These are phyloP conservation scores for Thozetella sp. DNA, from an alignment of 495 filamentous ascomycete species.

Conservation along the genomic window DNA sequence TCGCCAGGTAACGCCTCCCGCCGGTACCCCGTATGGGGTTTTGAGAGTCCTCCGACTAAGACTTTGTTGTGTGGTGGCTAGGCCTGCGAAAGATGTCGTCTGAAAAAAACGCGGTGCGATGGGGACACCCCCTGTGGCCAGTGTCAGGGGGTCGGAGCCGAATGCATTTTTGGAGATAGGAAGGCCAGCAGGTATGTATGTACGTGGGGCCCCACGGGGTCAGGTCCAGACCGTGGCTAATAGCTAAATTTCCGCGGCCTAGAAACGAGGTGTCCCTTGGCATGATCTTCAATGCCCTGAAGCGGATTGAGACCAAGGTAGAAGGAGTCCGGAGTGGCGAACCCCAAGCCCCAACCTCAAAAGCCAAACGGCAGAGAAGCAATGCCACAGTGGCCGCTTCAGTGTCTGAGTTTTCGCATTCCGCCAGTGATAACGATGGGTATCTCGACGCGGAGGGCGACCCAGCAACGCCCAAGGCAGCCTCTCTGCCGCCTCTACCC, in stretches of 20 bases:
- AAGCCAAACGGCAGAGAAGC: neutral
- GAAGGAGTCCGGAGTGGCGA: neutral
- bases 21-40: neutral
- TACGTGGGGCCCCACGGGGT: neutral
- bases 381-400: too few species aligned
- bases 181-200: neutral
- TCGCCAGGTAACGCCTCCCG: neutral
- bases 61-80: neutral
- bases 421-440: too few species aligned
- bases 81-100: neutral
- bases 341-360: neutral
- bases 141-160: neutral
- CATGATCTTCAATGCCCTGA: neutral
- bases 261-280: neutral
- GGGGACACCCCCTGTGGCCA: neutral
- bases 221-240: neutral
- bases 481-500: too few species aligned
- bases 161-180: neutral
- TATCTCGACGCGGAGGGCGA: too few species aligned
- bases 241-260: neutral
- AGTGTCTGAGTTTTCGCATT: too few species aligned
- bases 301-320: neutral
- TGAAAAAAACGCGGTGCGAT: neutral
- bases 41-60: neutral
- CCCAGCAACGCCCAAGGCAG: too few species aligned